Evolutionary conservation across 2,329 filamentous ascomycete genomes (phyloP).

Genomic region (Neoascochyta sp.): DNA sequence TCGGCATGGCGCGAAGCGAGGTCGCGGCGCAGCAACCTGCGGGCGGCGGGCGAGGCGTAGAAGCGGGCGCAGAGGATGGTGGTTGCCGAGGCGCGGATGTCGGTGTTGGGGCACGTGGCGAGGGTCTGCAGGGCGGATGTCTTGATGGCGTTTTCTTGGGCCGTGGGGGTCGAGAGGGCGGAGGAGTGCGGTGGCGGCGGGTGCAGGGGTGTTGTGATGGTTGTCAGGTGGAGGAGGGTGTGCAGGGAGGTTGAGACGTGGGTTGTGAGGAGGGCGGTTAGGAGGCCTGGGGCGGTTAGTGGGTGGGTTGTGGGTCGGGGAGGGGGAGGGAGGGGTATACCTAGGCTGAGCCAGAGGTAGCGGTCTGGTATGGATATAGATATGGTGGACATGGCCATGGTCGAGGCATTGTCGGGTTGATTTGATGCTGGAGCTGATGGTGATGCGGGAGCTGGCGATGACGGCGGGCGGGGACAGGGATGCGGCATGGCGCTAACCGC

Average conservation of each 20-base stretch:
- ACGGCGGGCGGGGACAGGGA: no score
- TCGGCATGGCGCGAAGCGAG: constrained; percentile 18
- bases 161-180: constrained; percentile 54
- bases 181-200: constrained; percentile 35
- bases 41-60: constrained; percentile 17
- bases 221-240: constrained; percentile 60
- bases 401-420: no score
- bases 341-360: constrained; percentile 47
- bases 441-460: no score
- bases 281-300: constrained; percentile 46
- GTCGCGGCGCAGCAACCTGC: constrained; percentile 21
- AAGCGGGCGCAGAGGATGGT: constrained; percentile 39
- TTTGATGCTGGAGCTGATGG: no score
- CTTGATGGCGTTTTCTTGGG: constrained; percentile 59
- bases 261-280: constrained; percentile 56
- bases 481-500: no score
- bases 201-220: constrained; percentile 66
- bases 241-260: constrained; percentile 58
- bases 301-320: constrained; percentile 43
- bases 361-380: constrained; percentile 45
- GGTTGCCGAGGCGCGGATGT: constrained; percentile 41
- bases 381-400: no score
- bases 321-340: constrained; percentile 16
- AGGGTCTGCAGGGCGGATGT: constrained; percentile 42
- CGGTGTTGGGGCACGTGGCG: constrained; percentile 40